Base-by-base conservation (phyloP, 2,329 filamentous ascomycete species). In the Gnomoniopsis sp. region DNA sequence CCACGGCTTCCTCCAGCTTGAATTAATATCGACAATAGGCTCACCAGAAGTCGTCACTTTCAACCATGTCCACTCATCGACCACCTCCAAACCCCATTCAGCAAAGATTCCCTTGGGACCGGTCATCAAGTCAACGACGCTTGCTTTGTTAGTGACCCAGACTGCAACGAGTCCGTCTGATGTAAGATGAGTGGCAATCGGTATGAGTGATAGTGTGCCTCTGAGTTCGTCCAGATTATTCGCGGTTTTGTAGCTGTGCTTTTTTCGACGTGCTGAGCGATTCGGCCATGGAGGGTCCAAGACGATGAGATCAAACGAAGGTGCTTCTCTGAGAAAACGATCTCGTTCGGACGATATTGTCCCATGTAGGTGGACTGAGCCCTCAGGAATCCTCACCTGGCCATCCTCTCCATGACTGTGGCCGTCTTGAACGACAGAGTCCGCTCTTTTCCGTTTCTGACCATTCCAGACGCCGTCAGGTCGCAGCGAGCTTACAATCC, bases 251-350 rank as follows among this genome's bases (percentile, higher is more conserved):
- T 86, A 84, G 64, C 78, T 66, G 66, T 74, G 72, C 52, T 67
- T 77, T 66, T 83, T 86, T 43, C 88, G 79, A 64, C 82, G 81
- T 15, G 85, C 90, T 6, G 89, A 93, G 49, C 86, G 82, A 68
- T 91, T 93, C 0, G 90, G 89, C 90, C 90, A 93, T 1, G 90
- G 90, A 3, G 90, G 90, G 68, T 93, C 90, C 21, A 93, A 74
- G 8, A 92, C 70, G 41, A 93, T 77, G 48, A 93, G 75, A 63
- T 89, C 77, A 70, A 93, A 92, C 7, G 70, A 66, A 21, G 81
- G 78, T 2, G 80, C 77, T 3, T 66, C 68, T 15, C 71, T 64
- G 1, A 76, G 63, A 63, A 86, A 80, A 0, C 63, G 62, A 2
- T 69, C 65, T 41, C 76, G 70, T 48, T 72, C 72, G 6, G 73